Evolutionary conservation across 306 rosid species (phyloP).

Genomic region (Styphnolobium japonicum): DNA sequence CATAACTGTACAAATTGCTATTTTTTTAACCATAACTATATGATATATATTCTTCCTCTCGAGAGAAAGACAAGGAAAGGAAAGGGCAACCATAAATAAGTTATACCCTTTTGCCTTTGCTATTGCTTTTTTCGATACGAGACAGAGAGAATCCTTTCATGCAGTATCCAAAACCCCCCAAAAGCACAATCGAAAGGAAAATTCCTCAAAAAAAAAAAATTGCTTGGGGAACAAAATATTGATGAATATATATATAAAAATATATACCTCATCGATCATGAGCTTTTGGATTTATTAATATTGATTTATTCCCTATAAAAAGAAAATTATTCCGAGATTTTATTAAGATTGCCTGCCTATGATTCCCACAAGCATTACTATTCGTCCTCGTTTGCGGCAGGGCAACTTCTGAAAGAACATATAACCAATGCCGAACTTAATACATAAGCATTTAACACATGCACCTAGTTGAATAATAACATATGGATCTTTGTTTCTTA

Average conservation of each 20-base stretch:
- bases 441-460: no score
- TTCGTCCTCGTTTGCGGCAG: not conserved
- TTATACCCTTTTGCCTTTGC: slow-evolving; percentile 15
- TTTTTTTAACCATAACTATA: not conserved
- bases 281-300: not conserved
- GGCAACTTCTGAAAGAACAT: not conserved
- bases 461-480: no score
- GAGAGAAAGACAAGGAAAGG: not conserved
- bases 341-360: not conserved
- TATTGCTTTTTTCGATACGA: slow-evolving; percentile 34
- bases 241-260: not conserved
- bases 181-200: not conserved
- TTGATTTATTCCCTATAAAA: not conserved
- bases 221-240: not conserved
- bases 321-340: slow-evolving; percentile 17
- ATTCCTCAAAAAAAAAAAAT: not conserved
- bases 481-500: no score
- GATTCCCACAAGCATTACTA: not conserved
- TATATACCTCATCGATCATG: not conserved
- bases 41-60: not conserved
- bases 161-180: not conserved
- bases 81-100: slow-evolving; percentile 5
- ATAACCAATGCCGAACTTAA: not conserved
- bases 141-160: slow-evolving; percentile 27
- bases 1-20: slow-evolving; percentile 33